Conservation (phyloP, 2,329 filamentous ascomycete species). For the Fusarium redolens region DNA sequence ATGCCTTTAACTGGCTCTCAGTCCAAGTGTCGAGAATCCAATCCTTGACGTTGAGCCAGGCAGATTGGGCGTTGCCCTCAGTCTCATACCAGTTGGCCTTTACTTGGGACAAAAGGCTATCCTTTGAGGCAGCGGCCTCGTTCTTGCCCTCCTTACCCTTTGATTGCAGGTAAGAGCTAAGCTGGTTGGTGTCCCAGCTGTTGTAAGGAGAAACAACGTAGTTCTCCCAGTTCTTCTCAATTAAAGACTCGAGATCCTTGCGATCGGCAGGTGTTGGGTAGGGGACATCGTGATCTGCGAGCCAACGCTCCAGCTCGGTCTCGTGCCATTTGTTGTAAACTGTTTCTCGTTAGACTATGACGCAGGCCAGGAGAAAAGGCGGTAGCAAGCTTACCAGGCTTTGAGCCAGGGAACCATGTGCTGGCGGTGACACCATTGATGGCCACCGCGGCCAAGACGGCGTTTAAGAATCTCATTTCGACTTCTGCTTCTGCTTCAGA, state of each 20-base stretch:
- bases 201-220: slow-evolving; percentile 81
- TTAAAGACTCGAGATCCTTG: slow-evolving; percentile 92
- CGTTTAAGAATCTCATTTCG: slow-evolving; percentile 82
- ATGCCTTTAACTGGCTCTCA: slow-evolving; percentile 92
- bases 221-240: slow-evolving; percentile 88
- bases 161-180: slow-evolving; percentile 73
- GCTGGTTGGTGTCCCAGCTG: slow-evolving; percentile 77
- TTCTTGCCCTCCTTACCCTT: slow-evolving; percentile 79
- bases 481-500: background rate
- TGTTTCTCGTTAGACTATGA: slow-evolving; percentile 51
- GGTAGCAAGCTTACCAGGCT: slow-evolving; percentile 72
- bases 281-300: slow-evolving; percentile 90
- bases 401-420: slow-evolving; percentile 81
- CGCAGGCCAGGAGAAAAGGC: background rate
- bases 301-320: slow-evolving; percentile 96
- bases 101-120: slow-evolving; percentile 75
- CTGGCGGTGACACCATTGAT: slow-evolving; percentile 77
- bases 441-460: slow-evolving; percentile 77
- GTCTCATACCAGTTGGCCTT: slow-evolving; percentile 82
- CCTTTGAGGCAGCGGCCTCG: slow-evolving; percentile 74
- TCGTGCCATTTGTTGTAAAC: slow-evolving; percentile 99
- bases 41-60: slow-evolving; percentile 79
- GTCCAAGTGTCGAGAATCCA: slow-evolving; percentile 98
- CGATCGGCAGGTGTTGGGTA: slow-evolving; percentile 92
- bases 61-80: slow-evolving; percentile 78